Conservation (phyloP, 2,329 filamentous ascomycete species). For the Claviceps paspali region DNA sequence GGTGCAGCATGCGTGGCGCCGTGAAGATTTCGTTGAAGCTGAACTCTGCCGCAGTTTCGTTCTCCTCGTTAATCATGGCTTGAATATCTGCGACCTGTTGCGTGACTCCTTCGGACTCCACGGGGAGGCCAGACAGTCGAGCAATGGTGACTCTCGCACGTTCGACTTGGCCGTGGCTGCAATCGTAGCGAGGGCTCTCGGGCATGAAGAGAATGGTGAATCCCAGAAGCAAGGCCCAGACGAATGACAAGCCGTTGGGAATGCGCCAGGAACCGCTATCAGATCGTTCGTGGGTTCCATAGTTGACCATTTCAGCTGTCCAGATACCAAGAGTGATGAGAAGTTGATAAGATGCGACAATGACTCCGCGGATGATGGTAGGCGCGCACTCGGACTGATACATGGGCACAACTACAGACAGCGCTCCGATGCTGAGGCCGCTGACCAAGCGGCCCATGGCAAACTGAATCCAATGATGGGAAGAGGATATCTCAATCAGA, state of each 20-base stretch:
- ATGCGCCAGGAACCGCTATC: constrained; percentile 46
- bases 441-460: constrained; percentile 50
- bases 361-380: constrained; percentile 45
- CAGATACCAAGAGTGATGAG: constrained; percentile 56
- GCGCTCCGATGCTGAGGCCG: constrained; percentile 47
- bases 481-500: constrained; percentile 45
- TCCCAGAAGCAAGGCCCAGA: constrained; percentile 38
- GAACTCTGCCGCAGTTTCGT: constrained; percentile 27
- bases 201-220: constrained; percentile 36
- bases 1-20: constrained; percentile 49
- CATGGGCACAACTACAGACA: constrained; percentile 51
- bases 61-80: constrained; percentile 33
- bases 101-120: constrained; percentile 24
- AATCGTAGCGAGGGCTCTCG: constrained; percentile 38
- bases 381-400: constrained; percentile 54
- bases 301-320: constrained; percentile 43
- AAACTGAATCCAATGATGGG: constrained; percentile 44
- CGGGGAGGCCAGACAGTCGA: constrained; percentile 26
- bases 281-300: constrained; percentile 33
- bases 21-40: constrained; percentile 48
- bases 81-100: constrained; percentile 36
- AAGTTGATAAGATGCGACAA: constrained; percentile 52
- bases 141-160: constrained; percentile 35
- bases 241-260: constrained; percentile 39
- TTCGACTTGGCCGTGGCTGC: constrained; percentile 28